Evolutionary conservation across 2,329 filamentous ascomycete genomes (phyloP), one percentile per base, ranked within the genome.

Genomic region (Nigrospora osmanthi): DNA sequence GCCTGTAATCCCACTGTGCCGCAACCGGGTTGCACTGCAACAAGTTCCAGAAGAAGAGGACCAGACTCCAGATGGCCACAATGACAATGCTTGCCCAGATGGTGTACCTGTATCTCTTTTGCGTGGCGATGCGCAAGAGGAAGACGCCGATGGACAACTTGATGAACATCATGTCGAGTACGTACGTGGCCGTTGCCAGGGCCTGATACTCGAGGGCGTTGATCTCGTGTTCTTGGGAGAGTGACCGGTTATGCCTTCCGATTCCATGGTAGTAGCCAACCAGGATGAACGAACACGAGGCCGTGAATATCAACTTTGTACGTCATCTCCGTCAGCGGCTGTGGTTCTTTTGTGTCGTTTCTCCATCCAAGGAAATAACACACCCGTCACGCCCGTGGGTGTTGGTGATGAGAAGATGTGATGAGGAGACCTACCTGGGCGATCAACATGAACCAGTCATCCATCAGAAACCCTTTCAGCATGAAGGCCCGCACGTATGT

Each of bases 141-240:
- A 76, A 76, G 47, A 77, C 60, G 32, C 68, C 71, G 40, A 78
- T 76, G 58, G 75, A 75, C 42, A 78, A 58, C 58, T 79, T 79
- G 58, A 76, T 70, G 48, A 78, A 70, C 66, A 76, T 70, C 73
- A 79, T 78, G 48, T 75, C 66, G 11, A 70, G 49, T 38, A 78
- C 60, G 45, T 77, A 77, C 2, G 68, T 69, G 7, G 67, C 70
- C 1, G 73, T 72, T 11, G 71, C 70, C 30, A 77, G 52, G 19
- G 73, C 70, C 62, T 77, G 74, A 60, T 68, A 76, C 67, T 75
- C 75, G 37, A 76, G 60, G 7, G 70, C 71, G n/a, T 61, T 54
- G 16, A 76, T 68, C 42, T 68, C 64, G 14, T 65, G 55, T 11
- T 56, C 51, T 34, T 69, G 56, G 11, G 61, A 48, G 11, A 76